These are phyloP conservation scores for Rosa chinensis DNA, from an alignment of 306 rosid genomes.

Conservation along the genomic window DNA sequence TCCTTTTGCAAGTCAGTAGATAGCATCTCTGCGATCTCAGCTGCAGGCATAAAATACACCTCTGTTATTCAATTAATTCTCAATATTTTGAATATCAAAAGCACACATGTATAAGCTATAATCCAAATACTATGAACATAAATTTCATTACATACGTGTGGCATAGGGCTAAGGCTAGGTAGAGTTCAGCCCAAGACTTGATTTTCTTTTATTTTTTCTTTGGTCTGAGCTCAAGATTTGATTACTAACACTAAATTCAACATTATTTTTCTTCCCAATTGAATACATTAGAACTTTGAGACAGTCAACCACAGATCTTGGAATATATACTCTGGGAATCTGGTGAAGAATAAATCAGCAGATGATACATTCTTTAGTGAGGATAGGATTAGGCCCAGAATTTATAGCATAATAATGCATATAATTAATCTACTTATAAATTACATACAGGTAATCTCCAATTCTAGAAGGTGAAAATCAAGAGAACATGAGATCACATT, in stretches of 20 bases:
- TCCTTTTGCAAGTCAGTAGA: conserved; percentile 86
- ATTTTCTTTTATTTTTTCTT: not conserved
- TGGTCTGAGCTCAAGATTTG: not conserved
- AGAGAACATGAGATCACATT: not conserved
- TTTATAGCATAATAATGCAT: not conserved
- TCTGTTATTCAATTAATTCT: conserved; percentile 13
- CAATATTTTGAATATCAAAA: conserved; percentile 8
- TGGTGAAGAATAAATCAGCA: not conserved
- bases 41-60: conserved; percentile 54
- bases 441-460: not conserved
- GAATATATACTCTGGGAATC: not conserved
- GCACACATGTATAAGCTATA: conserved; percentile 14
- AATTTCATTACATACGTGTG: not conserved
- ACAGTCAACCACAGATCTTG: not conserved
- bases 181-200: not conserved
- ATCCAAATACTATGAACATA: not conserved
- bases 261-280: not conserved
- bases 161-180: not conserved
- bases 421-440: not conserved
- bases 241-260: not conserved
- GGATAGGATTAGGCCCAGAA: not conserved
- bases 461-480: not conserved
- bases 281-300: not conserved
- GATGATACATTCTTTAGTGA: not conserved
- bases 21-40: conserved; percentile 81